Conservation (phyloP, 2,329 filamentous ascomycete genomes). For the Tolypocladium endophyticum region DNA sequence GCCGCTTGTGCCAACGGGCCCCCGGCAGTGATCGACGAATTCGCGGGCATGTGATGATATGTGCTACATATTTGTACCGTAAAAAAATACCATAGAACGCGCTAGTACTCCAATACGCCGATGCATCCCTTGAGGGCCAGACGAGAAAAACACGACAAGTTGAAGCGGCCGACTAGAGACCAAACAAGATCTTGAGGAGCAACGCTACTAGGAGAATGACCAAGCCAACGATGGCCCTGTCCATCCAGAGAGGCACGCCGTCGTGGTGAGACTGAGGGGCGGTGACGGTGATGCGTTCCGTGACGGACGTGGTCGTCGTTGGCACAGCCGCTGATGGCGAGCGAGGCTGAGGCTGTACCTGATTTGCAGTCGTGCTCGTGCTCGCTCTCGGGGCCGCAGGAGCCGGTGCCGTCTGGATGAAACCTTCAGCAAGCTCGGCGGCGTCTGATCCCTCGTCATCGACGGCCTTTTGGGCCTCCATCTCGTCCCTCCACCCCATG, state of each 20-base stretch:
- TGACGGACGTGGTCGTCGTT: background rate
- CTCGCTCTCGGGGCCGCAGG: background rate
- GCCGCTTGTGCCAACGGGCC: background rate
- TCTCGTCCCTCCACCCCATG: constrained; percentile 65
- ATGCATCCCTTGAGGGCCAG: background rate
- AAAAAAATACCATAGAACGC: background rate
- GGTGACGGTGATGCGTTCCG: constrained; percentile 1
- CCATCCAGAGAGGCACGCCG: constrained; percentile 63
- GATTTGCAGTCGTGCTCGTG: background rate
- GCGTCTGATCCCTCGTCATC: constrained; percentile 26
- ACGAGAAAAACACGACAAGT: background rate
- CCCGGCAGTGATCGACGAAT: background rate
- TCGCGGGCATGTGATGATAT: background rate
- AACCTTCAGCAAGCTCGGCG: constrained; percentile 46
- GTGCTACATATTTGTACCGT: background rate
- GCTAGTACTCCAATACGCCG: background rate
- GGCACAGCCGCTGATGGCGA: background rate
- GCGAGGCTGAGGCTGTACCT: background rate
- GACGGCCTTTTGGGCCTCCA: constrained; percentile 28
- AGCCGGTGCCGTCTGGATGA: constrained; percentile 37
- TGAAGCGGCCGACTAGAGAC: background rate
- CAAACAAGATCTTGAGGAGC: constrained; percentile 46
- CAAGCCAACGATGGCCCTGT: constrained; percentile 67
- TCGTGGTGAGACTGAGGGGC: constrained; percentile 18
- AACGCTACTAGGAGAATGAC: constrained; percentile 60